Evolutionary conservation across 345 rosid genomes (phyloP).

Genomic region (Brassica juncea): DNA sequence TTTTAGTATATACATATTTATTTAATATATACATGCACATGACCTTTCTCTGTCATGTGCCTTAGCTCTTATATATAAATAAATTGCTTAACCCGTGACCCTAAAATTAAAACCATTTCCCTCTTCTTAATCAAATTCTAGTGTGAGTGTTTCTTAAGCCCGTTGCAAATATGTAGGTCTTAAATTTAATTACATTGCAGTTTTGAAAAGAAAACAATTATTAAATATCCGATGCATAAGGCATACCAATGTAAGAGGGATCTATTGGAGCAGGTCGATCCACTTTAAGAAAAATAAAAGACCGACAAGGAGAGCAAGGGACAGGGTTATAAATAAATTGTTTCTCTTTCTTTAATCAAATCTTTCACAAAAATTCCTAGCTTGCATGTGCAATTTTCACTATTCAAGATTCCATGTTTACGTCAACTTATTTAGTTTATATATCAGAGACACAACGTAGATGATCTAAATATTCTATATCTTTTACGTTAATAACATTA

Average conservation of each 20-base stretch:
- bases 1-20: background rate
- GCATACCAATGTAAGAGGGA: background rate
- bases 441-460: slow-evolving; percentile 12
- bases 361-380: slow-evolving; percentile 30
- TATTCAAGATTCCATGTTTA: slow-evolving; percentile 26
- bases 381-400: slow-evolving; percentile 33
- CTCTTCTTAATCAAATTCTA: background rate
- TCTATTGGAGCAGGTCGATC: slow-evolving; percentile 8
- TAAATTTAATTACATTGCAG: background rate
- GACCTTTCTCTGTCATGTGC: slow-evolving; percentile 30
- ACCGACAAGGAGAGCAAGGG: slow-evolving; percentile 24
- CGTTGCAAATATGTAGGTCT: background rate
- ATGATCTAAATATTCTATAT: background rate
- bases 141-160: background rate
- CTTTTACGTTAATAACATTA: background rate
- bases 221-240: background rate
- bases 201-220: background rate
- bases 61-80: background rate
- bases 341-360: background rate
- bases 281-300: background rate
- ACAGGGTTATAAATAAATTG: background rate
- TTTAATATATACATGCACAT: slow-evolving; percentile 5
- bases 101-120: background rate
- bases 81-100: slow-evolving; percentile 10
- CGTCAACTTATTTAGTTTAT: background rate